These are phyloP conservation scores for Gigaspora rosea DNA, from an alignment of 192 early-diverging fungal species.

Conservation along the genomic window DNA sequence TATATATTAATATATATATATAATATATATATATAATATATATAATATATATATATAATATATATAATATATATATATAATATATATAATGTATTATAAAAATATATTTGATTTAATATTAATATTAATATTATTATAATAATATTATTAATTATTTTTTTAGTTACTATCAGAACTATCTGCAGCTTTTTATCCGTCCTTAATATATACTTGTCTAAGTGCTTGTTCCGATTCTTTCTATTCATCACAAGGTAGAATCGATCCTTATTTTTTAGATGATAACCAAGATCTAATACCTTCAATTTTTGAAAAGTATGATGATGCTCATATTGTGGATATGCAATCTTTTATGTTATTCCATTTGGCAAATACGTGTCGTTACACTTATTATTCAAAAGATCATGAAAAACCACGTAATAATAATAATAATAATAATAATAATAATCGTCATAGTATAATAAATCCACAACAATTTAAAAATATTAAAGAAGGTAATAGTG, in stretches of 20 bases:
- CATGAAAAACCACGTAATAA: neutral
- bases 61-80: too few species aligned
- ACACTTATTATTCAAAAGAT: conserved; percentile 9
- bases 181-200: neutral
- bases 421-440: too few species aligned
- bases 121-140: neutral
- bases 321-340: conserved; percentile 77
- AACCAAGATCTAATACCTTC: conserved; percentile 66
- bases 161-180: conserved; percentile 35
- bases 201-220: conserved; percentile 63
- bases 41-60: too few species aligned
- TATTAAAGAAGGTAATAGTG: neutral
- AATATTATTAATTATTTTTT: conserved; percentile 34
- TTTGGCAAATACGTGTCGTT: conserved; percentile 58
- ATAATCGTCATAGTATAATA: neutral
- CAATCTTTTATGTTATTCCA: conserved; percentile 85
- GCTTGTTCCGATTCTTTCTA: conserved; percentile 88
- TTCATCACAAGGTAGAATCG: conserved; percentile 75
- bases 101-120: neutral
- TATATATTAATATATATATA: too few species aligned
- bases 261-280: conserved; percentile 72
- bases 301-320: conserved; percentile 52
- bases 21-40: too few species aligned
- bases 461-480: neutral
- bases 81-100: neutral